Conservation (phyloP, 495 filamentous ascomycete species). For the Astrothelium macrocarpum region DNA sequence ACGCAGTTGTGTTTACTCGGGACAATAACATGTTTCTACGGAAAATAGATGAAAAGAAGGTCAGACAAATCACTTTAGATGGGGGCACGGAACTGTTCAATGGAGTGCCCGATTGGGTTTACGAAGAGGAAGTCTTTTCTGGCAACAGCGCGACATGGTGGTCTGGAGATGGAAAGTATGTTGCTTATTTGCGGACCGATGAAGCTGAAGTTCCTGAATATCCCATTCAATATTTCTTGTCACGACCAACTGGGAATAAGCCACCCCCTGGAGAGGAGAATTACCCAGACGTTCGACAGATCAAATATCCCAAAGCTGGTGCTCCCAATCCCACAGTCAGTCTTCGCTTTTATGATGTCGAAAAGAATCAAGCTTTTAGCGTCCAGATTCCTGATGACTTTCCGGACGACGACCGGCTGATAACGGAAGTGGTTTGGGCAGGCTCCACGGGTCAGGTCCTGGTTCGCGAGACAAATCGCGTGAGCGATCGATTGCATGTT, state of each 20-base stretch:
- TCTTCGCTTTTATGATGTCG: slow-evolving; percentile 80
- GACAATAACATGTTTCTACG: slow-evolving; percentile 85
- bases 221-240: slow-evolving; percentile 87
- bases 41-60: slow-evolving; percentile 48
- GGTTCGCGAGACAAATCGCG: slow-evolving; percentile 84
- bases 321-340: slow-evolving; percentile 85
- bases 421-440: slow-evolving; percentile 90
- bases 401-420: slow-evolving; percentile 68
- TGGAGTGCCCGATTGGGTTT: slow-evolving; percentile 98
- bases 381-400: slow-evolving; percentile 73
- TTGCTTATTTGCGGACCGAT: slow-evolving; percentile 88
- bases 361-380: slow-evolving; percentile 66
- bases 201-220: slow-evolving; percentile 88
- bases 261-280: slow-evolving; percentile 67
- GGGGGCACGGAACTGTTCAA: slow-evolving; percentile 84
- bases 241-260: slow-evolving; percentile 66
- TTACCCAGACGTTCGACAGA: slow-evolving; percentile 81
- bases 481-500: slow-evolving; percentile 81
- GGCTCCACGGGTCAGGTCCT: slow-evolving; percentile 61
- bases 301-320: slow-evolving; percentile 97
- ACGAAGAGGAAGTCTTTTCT: slow-evolving; percentile 88
- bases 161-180: slow-evolving; percentile 74
- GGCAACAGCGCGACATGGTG: slow-evolving; percentile 86
- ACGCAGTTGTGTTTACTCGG: slow-evolving; percentile 74
- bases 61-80: slow-evolving; percentile 72